These are phyloP conservation scores for Penicillium hordei DNA, from an alignment of 2,329 filamentous ascomycete species.

Conservation along the genomic window DNA sequence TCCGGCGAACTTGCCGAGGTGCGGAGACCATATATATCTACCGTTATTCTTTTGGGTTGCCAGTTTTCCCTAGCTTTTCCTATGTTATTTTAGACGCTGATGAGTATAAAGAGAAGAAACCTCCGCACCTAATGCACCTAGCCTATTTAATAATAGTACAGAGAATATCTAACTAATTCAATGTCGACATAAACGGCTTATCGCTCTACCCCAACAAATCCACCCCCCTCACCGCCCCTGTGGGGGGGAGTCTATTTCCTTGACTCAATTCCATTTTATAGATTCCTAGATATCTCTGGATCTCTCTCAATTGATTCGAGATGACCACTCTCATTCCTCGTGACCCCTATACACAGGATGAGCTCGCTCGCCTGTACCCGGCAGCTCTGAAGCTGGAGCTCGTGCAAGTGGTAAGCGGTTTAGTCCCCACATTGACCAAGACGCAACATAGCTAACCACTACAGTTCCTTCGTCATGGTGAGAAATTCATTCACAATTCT, in stretches of 20 bases:
- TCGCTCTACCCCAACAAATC: slow-evolving; percentile 5
- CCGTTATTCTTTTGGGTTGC: background rate
- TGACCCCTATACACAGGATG: slow-evolving; percentile 73
- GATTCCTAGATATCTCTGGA: background rate
- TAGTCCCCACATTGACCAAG: background rate
- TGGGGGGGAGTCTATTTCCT: slow-evolving; percentile 1
- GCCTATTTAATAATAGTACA: background rate
- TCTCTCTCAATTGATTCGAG: slow-evolving; percentile 1
- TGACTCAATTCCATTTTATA: slow-evolving; percentile 11
- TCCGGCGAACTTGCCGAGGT: slow-evolving; percentile 6
- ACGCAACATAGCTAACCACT: slow-evolving; percentile 15
- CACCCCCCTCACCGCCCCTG: slow-evolving; percentile 22
- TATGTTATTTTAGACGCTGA: background rate
- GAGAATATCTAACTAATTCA: background rate
- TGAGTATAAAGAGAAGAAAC: background rate
- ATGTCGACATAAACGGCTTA: background rate
- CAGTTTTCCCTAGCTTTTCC: background rate
- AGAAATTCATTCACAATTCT: slow-evolving; percentile 31
- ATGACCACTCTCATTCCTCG: slow-evolving; percentile 82
- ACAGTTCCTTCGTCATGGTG: slow-evolving; percentile 71
- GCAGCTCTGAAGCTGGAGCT: slow-evolving; percentile 75
- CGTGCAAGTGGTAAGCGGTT: slow-evolving; percentile 70
- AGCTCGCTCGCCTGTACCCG: slow-evolving; percentile 81
- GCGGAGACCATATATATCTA: slow-evolving; percentile 2
- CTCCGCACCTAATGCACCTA: background rate